Percentiles rank a stretch among this genome's conserved stretches.
phyloP scores from a whole-genome alignment of 441 rosid species.

The Populus hybrid region DNA sequence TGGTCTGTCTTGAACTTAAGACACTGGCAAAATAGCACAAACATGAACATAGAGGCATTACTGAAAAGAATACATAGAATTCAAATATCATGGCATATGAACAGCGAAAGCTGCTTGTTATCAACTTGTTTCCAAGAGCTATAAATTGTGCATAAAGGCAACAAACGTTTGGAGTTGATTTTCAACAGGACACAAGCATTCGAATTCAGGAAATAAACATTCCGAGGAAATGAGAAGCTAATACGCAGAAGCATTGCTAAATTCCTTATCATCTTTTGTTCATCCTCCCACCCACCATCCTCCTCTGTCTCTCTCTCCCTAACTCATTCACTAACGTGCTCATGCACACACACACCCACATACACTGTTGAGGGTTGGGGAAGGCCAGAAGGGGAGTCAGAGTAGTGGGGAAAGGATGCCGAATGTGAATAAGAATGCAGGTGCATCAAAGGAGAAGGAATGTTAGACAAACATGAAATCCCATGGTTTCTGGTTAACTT shows the following conservation, averaged over 20 bases:
- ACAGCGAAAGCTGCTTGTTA: neutral
- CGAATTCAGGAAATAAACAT: neutral
- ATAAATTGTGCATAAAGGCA: no score
- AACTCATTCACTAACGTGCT: no score
- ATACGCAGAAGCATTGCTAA: neutral
- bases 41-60: neutral
- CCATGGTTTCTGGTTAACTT: no score
- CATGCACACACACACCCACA: no score
- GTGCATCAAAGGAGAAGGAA: no score
- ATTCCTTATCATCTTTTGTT: neutral
- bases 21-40: conserved; percentile 41
- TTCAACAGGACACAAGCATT: neutral
- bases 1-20: conserved; percentile 97
- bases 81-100: neutral
- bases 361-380: no score
- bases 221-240: neutral
- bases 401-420: no score
- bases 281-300: no score
- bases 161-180: neutral
- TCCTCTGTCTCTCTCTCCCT: no score
- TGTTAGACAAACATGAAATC: no score
- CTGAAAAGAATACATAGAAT: neutral
- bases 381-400: no score
- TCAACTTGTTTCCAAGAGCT: neutral
- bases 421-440: no score